A percentile compares a stretch with the other conserved stretches of the same genome.
These are phyloP conservation scores for Tolypocladium tundrense DNA, from an alignment of 2,329 filamentous ascomycete genomes.

Conservation along the genomic window DNA sequence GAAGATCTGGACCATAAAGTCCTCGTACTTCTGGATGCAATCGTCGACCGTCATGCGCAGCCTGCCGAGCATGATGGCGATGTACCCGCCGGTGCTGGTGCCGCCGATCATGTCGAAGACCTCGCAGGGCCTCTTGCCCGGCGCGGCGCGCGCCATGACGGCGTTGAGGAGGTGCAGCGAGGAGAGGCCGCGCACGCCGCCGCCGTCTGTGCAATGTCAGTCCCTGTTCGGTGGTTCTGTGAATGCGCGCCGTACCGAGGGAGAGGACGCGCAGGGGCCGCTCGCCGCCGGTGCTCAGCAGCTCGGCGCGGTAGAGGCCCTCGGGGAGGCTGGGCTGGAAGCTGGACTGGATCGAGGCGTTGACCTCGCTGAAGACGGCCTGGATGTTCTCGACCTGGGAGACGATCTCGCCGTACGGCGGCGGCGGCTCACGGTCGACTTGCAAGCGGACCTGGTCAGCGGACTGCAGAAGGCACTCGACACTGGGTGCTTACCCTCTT, in stretches of 20 bases:
- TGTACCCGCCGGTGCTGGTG: slow-evolving; percentile 19
- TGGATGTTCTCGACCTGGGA: neutral
- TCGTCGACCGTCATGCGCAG: slow-evolving; percentile 3
- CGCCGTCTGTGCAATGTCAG: slow-evolving; percentile 7
- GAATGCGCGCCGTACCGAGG: neutral
- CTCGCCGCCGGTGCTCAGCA: neutral
- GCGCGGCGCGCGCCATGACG: slow-evolving; percentile 11
- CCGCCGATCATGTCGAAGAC: slow-evolving; percentile 21
- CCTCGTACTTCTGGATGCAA: slow-evolving; percentile 1
- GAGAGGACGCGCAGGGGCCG: neutral
- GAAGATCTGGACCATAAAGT: slow-evolving; percentile 3
- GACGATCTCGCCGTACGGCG: neutral
- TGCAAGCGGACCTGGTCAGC: neutral
- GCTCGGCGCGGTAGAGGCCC: neutral
- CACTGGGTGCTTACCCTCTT: neutral
- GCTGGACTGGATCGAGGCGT: neutral
- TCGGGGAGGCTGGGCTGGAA: neutral
- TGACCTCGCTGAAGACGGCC: neutral
- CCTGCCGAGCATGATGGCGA: slow-evolving; percentile 32
- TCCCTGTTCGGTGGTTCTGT: no score
- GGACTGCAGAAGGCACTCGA: neutral
- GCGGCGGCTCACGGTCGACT: slow-evolving; percentile 1
- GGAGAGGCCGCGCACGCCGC: slow-evolving; percentile 18
- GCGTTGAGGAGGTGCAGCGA: slow-evolving; percentile 14
- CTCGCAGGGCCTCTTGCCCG: slow-evolving; percentile 12